Evolutionary conservation across 2,329 filamentous ascomycete species (phyloP).

Genomic region (Penicillium corylophilum): DNA sequence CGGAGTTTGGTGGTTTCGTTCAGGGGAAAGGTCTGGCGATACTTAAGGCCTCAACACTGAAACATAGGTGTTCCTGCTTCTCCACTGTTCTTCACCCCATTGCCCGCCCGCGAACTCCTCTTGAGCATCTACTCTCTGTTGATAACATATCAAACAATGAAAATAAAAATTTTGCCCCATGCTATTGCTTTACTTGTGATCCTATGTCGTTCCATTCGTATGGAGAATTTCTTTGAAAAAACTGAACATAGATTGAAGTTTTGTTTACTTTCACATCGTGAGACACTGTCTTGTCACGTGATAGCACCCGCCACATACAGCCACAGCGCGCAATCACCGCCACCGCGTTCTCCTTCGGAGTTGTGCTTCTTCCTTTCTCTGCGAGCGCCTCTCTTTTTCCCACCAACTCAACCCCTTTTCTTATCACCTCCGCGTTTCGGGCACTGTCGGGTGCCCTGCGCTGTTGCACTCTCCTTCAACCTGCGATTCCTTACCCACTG

Average conservation of each 20-base stretch:
- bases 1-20: background rate
- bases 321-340: conserved; percentile 17
- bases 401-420: conserved; percentile 1
- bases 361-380: conserved; percentile 17
- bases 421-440: conserved; percentile 5
- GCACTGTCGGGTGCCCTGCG: conserved; percentile 10
- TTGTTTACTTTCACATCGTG: background rate
- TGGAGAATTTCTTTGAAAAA: background rate
- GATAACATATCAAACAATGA: background rate
- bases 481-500: conserved; percentile 7
- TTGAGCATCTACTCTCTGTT: background rate
- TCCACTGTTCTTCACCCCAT: conserved; percentile 20
- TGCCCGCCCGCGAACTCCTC: background rate
- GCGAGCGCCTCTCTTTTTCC: conserved; percentile 12
- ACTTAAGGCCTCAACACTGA: conserved; percentile 12
- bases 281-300: background rate
- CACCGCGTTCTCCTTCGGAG: conserved; percentile 21
- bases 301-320: conserved; percentile 6
- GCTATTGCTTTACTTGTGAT: background rate
- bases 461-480: conserved; percentile 3
- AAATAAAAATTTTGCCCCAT: background rate
- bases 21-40: background rate
- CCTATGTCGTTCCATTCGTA: background rate
- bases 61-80: conserved; percentile 19
- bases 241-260: background rate